Base-by-base conservation (phyloP, 345 rosid species). In the Tarenaya hassleriana region DNA sequence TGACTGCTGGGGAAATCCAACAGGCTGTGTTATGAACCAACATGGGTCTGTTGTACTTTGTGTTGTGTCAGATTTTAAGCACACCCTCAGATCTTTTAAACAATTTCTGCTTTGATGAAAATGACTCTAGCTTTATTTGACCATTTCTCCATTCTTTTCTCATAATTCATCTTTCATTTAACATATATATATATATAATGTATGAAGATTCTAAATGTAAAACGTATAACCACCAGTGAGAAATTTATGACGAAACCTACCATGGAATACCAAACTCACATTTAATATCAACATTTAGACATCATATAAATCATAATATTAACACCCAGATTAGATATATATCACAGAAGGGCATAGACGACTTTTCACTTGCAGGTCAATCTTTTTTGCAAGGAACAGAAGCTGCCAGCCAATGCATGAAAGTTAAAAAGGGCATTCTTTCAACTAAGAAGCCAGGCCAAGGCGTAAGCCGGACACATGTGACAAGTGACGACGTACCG, bases 81-180 rank as follows among this genome's bases (percentile, higher is more conserved):
- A 49, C 49, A 48, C 15, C 60, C 29, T 58, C 64, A 58, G 64
- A 58, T 66, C 60, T 52, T 52, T n/a, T 44, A 46, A 18, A 57
- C 35, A 66, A 64, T 58, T 51, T 58, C 64, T 66, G 45, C 55
- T 58, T 59, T 66, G 70, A 66, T 66, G 70, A 66, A 58, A 66
- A 58, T 66, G 70, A 66, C 70, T 45, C 54, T 64, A 58, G 43
- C 55, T 58, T 66, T 31, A 32, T 46, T 58, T 66, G 64, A 66
- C 64, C 11, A 52, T 46, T 19, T 9, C 52, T 59, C 52, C 60
- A 48, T 58, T 58, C 49, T 38, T 46, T 39, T 58, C 64, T 52
- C 64, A 20, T 58, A 47, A 12, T 58, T 66, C n/a, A n/a, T n/a
- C n/a, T n/a, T n/a, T n/a, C n/a, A n/a, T n/a, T n/a, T n/a, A n/a